Base-by-base conservation (phyloP, 169 alveolate species). In the Plasmodium berghei region DNA sequence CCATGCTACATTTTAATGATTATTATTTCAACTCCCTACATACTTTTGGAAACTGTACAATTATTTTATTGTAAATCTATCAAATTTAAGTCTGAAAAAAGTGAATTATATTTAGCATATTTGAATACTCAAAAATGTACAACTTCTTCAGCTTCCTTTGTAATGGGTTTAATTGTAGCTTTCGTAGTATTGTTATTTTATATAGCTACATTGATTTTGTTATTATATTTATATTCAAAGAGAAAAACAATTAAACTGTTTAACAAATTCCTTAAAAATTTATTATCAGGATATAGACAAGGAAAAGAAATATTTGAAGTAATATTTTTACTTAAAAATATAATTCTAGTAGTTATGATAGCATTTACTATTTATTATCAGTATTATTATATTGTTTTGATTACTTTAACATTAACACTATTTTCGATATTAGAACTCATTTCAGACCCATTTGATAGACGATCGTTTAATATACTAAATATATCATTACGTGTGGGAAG, bases 391-490 rank as follows among this genome's bases (percentile, higher is more conserved):
- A 72, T 86, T 42, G 85, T 86, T 52, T 26, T 70, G 24, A 18
- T 86, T 64, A 69, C 77, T 9, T 62, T 86, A 45, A 86, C 49
- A 70, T 71, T 71, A 58, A 86, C 74, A 8, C 22, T 59, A 6
- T 86, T 86, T 73, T 48, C 91, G 26, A 58, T 86, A 59, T 67
- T 86, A 24, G 91, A 86, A 26, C 59, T 86, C 24, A 34, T 58
- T 26, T 69, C 70, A 18, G 70, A 61, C 45, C 91, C 91, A 28
- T 86, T 59, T 86, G 91, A 86, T 86, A 46, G 59, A 9, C 70
- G 91, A 58, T 86, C 91, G 10, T 71, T 86, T 34, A 86, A 86
- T 56, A 71, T 86, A 12, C 91, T 86, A 18, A 86, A 86, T 56
- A 86, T 46, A 71, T 86, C 87, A 24, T 62, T 71, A 63, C 18